Evolutionary conservation across 495 filamentous ascomycete species (phyloP).

Genomic region (Penicillium riverlandense): DNA sequence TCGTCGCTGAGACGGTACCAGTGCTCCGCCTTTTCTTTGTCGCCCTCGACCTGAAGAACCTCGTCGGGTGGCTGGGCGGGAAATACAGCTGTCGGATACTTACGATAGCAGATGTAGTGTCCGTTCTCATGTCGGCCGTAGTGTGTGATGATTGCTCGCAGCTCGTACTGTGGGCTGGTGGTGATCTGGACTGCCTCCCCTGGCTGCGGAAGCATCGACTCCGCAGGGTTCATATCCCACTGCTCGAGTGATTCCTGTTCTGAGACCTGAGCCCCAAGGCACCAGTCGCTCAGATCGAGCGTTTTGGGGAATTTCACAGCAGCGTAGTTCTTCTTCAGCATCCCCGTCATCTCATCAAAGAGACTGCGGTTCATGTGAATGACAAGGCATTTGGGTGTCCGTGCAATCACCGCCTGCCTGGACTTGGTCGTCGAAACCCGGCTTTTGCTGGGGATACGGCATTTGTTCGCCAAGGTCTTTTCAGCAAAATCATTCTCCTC

Average conservation of each 20-base stretch:
- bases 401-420: slow-evolving; percentile 75
- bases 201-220: slow-evolving; percentile 58
- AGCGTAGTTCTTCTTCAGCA: slow-evolving; percentile 75
- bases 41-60: slow-evolving; percentile 27
- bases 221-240: slow-evolving; percentile 58
- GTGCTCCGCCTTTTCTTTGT: slow-evolving; percentile 32
- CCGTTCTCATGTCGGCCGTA: slow-evolving; percentile 89
- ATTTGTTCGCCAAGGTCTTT: slow-evolving; percentile 61
- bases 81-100: slow-evolving; percentile 43
- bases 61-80: slow-evolving; percentile 30
- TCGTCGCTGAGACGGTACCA: slow-evolving; percentile 91
- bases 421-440: slow-evolving; percentile 72
- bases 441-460: slow-evolving; percentile 62
- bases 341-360: slow-evolving; percentile 74
- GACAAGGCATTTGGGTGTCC: slow-evolving; percentile 69
- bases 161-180: slow-evolving; percentile 60
- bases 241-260: slow-evolving; percentile 40
- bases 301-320: slow-evolving; percentile 63
- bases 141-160: slow-evolving; percentile 83
- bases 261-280: slow-evolving; percentile 45
- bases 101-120: slow-evolving; percentile 88
- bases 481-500: slow-evolving; percentile 78
- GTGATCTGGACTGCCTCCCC: slow-evolving; percentile 22
- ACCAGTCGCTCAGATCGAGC: slow-evolving; percentile 75
- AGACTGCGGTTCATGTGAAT: slow-evolving; percentile 88